A percentile compares a stretch with the other conserved stretches of the same genome.
Evolutionary conservation across 805 yeast genomes (phyloP).

Genomic region (Wickerhamomyces queroliae): DNA sequence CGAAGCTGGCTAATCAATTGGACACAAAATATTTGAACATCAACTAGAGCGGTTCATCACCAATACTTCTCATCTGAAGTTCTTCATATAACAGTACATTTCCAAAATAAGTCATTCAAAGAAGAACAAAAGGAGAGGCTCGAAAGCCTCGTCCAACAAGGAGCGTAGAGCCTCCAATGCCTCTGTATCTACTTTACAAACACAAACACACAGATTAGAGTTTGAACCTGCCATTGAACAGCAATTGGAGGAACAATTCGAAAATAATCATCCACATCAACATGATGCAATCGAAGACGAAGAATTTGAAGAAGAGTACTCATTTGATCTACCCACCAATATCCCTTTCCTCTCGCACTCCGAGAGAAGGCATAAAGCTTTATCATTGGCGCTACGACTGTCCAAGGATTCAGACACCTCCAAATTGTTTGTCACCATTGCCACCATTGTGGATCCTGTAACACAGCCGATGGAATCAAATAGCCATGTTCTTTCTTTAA

Average conservation of each 20-base stretch:
- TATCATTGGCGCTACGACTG: slow-evolving; percentile 23
- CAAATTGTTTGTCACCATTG: slow-evolving; percentile 21
- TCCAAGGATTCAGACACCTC: slow-evolving; percentile 8
- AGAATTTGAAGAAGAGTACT: slow-evolving; percentile 23
- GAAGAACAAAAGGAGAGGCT: slow-evolving; percentile 14
- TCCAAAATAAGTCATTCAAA: slow-evolving; percentile 2
- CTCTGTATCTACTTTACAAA: no score
- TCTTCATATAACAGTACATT: no score
- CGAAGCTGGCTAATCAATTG: no score
- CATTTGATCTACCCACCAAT: slow-evolving; percentile 23
- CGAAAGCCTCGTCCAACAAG: slow-evolving; percentile 9
- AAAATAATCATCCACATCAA: not conserved
- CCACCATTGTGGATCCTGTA: slow-evolving; percentile 50
- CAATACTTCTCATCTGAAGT: not conserved
- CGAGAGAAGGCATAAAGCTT: slow-evolving; percentile 24
- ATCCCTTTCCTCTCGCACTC: slow-evolving; percentile 20
- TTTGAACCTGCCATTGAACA: not conserved
- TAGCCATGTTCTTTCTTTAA: slow-evolving; percentile 45
- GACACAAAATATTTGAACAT: no score
- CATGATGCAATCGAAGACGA: slow-evolving; percentile 8
- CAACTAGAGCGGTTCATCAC: no score
- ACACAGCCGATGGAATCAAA: slow-evolving; percentile 67
- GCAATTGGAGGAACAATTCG: not conserved
- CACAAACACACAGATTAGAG: not conserved
- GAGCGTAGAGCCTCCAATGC: not conserved